Percentiles rank a stretch among this genome's conserved stretches.
Conservation (phyloP, 139 green algal species). For the Picochlorum sp. region DNA sequence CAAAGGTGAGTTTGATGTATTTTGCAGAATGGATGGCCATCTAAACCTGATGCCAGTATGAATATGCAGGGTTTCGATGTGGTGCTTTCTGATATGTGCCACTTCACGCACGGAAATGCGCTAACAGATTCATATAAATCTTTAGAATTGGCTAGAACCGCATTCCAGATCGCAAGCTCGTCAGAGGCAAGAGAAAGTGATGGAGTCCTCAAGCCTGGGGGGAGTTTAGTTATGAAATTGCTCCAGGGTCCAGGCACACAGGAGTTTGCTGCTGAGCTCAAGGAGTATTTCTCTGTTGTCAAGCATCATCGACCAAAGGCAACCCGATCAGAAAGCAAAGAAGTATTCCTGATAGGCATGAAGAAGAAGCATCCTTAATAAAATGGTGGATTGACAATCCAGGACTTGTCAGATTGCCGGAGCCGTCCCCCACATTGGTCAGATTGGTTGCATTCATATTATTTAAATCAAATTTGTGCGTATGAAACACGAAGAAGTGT, state of each 20-base stretch:
- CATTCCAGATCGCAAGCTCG: slow-evolving; percentile 61
- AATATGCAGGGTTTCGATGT: slow-evolving; percentile 13
- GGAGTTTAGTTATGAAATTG: slow-evolving; percentile 68
- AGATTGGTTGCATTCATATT: no score
- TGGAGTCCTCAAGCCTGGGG: slow-evolving; percentile 42
- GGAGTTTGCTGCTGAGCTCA: slow-evolving; percentile 59
- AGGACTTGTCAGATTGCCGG: not conserved
- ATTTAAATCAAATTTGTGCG: no score
- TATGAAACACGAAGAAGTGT: no score
- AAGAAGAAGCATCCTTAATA: slow-evolving; percentile 15
- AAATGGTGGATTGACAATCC: not conserved
- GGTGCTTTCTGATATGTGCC: slow-evolving; percentile 66
- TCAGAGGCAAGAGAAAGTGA: not conserved
- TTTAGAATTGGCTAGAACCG: slow-evolving; percentile 61
- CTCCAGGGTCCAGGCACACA: slow-evolving; percentile 52
- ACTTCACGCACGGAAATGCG: slow-evolving; percentile 50
- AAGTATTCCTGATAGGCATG: slow-evolving; percentile 36
- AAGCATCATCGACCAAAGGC: slow-evolving; percentile 31
- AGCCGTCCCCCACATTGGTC: no score
- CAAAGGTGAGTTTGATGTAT: slow-evolving; percentile 20
- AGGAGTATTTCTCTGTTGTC: slow-evolving; percentile 61
- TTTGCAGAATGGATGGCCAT: not conserved
- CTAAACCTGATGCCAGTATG: not conserved
- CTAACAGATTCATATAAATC: slow-evolving; percentile 60
- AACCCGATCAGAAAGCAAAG: slow-evolving; percentile 43